A percentile compares a stretch with the other conserved stretches of the same genome.
Conservation (phyloP, 2,329 filamentous ascomycete genomes). For the Sporothrix variecibatus region DNA sequence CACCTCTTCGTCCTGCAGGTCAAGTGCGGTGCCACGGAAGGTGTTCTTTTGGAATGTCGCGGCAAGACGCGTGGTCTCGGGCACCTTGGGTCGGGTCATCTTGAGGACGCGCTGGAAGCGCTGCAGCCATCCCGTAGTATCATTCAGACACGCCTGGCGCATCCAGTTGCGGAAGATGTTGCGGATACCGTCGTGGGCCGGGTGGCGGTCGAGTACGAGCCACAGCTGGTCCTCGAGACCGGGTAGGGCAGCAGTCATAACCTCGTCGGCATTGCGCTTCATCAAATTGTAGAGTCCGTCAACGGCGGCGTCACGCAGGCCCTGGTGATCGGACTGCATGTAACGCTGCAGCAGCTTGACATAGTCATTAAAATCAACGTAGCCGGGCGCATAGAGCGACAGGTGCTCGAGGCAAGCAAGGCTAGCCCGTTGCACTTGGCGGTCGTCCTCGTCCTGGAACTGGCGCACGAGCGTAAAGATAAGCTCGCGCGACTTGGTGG, state of each 20-base stretch:
- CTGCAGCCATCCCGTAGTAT: constrained; percentile 84
- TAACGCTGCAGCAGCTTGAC: constrained; percentile 79
- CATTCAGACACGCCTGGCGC: constrained; percentile 78
- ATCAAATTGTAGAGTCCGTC: constrained; percentile 92
- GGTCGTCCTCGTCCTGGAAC: constrained; percentile 74
- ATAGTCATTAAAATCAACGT: constrained; percentile 82
- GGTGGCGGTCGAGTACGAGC: constrained; percentile 78
- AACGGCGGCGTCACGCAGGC: constrained; percentile 77
- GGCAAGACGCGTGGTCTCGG: constrained; percentile 48
- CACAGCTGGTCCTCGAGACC: constrained; percentile 90
- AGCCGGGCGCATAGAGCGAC: constrained; percentile 84
- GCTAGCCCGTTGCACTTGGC: constrained; percentile 72
- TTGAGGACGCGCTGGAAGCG: constrained; percentile 86
- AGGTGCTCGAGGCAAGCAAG: constrained; percentile 86
- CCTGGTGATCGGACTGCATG: constrained; percentile 66
- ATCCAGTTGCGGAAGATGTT: constrained; percentile 93
- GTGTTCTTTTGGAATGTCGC: constrained; percentile 38
- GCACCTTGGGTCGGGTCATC: constrained; percentile 73
- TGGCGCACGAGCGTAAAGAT: constrained; percentile 84
- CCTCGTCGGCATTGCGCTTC: constrained; percentile 84
- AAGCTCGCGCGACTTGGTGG: constrained; percentile 86
- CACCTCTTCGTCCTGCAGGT: constrained; percentile 93
- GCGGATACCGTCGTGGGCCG: constrained; percentile 75
- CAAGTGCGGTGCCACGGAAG: constrained; percentile 58
- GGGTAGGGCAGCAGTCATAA: constrained; percentile 71